Evolutionary conservation across 2,329 filamentous ascomycete species (phyloP), one percentile per base, ranked within the genome.

Genomic region (Monosporascus cannonballus): DNA sequence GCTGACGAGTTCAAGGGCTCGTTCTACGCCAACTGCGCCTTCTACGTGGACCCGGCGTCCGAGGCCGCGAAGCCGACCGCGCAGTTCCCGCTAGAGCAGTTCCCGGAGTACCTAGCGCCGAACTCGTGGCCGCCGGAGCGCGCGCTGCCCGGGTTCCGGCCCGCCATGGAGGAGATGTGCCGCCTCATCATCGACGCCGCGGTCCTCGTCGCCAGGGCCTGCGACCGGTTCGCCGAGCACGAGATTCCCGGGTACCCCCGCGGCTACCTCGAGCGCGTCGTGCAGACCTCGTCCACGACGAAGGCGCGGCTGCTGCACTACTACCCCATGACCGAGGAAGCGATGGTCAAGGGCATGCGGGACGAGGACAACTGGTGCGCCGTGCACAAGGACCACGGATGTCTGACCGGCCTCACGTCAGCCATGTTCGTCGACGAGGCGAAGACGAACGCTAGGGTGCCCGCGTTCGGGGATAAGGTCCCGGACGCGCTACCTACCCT

Each of bases 221-320:
- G 93, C 70, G 93, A 96, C 73, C 80, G 79, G 51, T 97, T 90
- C 70, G 94, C 92, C 2, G 79, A 84, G 66, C 77, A 81, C 52
- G 89, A 95, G 58, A 89, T 97, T 44, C 73, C 82, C 0, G 87
- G 77, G 2, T 97, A 97, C 66, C 83, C 83, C 47, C 66, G 72
- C 4, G 89, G 87, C 1, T 96, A 95, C 65, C 76, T 99, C 4
- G 90, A 96, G 73, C 83, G 84, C 51, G 89, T 97, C 6, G 93
- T 99, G 47, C 83, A 84, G 68, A 87, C 84, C 0, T 96, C 90
- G 48, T 86, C 85, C 36, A 95, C 89, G 1, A 96, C 90, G 38
- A 97, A 99, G 71, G 94, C 94, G 1, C 79, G 94, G 14, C 76
- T 99, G 27, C 74, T 97, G 61, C 94, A 99, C 73, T 99, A 99